Conservation (phyloP, 306 rosid genomes). For the Cyclanthera cordifolia region DNA sequence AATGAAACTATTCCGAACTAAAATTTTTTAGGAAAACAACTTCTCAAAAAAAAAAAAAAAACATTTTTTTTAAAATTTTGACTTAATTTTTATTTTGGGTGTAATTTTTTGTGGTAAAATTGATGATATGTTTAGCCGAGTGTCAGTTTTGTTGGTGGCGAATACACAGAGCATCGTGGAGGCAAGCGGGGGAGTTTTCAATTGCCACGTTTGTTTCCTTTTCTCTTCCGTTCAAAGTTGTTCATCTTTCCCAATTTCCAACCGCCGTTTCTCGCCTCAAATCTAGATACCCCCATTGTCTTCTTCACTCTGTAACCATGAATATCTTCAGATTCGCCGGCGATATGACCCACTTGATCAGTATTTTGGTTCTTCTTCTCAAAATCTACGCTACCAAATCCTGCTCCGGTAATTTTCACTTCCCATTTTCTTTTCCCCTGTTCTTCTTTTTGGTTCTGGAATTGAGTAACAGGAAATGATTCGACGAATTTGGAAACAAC, state of each 20-base stretch:
- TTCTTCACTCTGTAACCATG: conserved; percentile 30
- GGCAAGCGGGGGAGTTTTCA: conserved; percentile 7
- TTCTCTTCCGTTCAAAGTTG: not conserved
- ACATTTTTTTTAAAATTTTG: too few species aligned
- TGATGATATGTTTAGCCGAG: not conserved
- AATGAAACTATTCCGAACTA: too few species aligned
- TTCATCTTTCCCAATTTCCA: conserved; percentile 4
- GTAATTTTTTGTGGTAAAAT: too few species aligned
- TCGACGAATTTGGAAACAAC: not conserved
- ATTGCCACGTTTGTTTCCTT: conserved; percentile 26
- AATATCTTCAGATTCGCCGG: conserved; percentile 86
- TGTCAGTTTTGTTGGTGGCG: not conserved
- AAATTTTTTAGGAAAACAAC: too few species aligned
- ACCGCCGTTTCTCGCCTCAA: too few species aligned
- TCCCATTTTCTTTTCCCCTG: not conserved
- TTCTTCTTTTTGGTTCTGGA: not conserved
- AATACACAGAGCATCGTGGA: conserved; percentile 17
- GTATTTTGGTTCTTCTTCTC: conserved; percentile 81
- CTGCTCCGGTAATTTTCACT: conserved; percentile 50
- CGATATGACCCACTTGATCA: conserved; percentile 83
- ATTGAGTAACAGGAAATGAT: not conserved
- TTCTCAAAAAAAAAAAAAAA: too few species aligned
- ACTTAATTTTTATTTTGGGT: too few species aligned
- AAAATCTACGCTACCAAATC: conserved; percentile 94
- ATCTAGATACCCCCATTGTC: not conserved